Evolutionary conservation across 2,329 filamentous ascomycete genomes (phyloP).

Genomic region (Aspergillus flavus): DNA sequence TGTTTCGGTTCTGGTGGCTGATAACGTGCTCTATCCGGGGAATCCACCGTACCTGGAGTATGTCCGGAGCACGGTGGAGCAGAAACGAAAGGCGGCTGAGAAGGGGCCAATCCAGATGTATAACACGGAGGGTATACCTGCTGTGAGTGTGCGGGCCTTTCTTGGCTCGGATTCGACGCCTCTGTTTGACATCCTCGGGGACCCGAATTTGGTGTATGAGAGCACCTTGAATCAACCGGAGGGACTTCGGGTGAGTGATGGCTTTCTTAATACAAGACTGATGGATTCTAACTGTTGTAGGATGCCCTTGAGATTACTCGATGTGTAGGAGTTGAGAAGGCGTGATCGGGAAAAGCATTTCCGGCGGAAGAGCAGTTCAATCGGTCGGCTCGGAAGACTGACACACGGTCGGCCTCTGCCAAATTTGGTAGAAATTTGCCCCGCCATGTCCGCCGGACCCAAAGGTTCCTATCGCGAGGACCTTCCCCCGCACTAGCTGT

Average conservation of each 20-base stretch:
- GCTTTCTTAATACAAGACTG: background rate
- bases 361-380: background rate
- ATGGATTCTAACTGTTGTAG: slow-evolving; percentile 17
- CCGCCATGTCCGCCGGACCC: slow-evolving; percentile 23
- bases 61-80: slow-evolving; percentile 63
- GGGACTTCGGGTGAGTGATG: slow-evolving; percentile 27
- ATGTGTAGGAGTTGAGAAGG: slow-evolving; percentile 29
- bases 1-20: slow-evolving; percentile 53
- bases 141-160: slow-evolving; percentile 27
- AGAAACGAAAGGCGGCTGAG: slow-evolving; percentile 57
- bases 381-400: slow-evolving; percentile 18
- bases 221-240: slow-evolving; percentile 47
- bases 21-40: slow-evolving; percentile 49
- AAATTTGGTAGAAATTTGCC: slow-evolving; percentile 15
- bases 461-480: slow-evolving; percentile 45
- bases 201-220: slow-evolving; percentile 68
- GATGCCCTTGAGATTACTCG: slow-evolving; percentile 37
- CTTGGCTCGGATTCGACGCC: slow-evolving; percentile 28
- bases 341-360: slow-evolving; percentile 1
- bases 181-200: slow-evolving; percentile 49
- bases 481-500: slow-evolving; percentile 35
- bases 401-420: slow-evolving; percentile 59
- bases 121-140: slow-evolving; percentile 24
- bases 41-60: slow-evolving; percentile 60
- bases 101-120: slow-evolving; percentile 24